Base-by-base conservation (phyloP, 768 basidiomycete species). In the Candolleomyces eurysporus region DNA sequence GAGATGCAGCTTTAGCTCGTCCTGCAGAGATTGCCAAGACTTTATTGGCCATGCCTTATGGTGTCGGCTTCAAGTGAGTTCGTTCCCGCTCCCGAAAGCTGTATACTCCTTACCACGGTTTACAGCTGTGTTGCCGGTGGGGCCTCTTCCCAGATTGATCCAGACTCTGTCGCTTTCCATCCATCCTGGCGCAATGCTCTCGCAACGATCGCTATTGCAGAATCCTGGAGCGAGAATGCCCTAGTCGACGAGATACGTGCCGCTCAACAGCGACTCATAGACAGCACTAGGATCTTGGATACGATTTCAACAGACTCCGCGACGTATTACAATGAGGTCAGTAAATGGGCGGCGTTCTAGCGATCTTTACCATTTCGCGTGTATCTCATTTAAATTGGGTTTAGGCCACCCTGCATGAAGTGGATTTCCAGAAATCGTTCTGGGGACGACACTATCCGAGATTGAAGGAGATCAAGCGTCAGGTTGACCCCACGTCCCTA, bases 251-350 rank as follows among this genome's bases (percentile, higher is more conserved):
- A 53, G n/a, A 71, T 76, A 13, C 42, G 61, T 8, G 52, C 59
- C 42, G 61, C 63, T 22, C 64, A 62, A 45, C 45, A 70, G 48
- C 43, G 53, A 17, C 43, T 71, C 21, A 67, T 66, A 48, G 51
- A 58, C 5, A 63, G 63, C 13, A 61, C 74, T 2, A 56, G 14
- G n/a, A 42, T 31, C 6, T 42, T 77, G 26, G 72, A 74, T 45
- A 48, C 52, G 2, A 57, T 73, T 5, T 68, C 75, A 14, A 67
- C 75, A 5, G 75, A 74, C 22, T 63, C 78, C 3, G 81, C 78
- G 3, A 72, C 82, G 2, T 82, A 84, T 66, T 72, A 81, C 49
- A 82, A 83, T 63, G 82, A 85, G 76, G 82, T 78, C 19, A 21
- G 73, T 65, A 3, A 36, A 36, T 36, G 36, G 26, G 26, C 26